Percentiles rank a stretch among this genome's conserved stretches.
Conservation (phyloP, 176 grass and related monocot species). For the Eleusine indica region DNA sequence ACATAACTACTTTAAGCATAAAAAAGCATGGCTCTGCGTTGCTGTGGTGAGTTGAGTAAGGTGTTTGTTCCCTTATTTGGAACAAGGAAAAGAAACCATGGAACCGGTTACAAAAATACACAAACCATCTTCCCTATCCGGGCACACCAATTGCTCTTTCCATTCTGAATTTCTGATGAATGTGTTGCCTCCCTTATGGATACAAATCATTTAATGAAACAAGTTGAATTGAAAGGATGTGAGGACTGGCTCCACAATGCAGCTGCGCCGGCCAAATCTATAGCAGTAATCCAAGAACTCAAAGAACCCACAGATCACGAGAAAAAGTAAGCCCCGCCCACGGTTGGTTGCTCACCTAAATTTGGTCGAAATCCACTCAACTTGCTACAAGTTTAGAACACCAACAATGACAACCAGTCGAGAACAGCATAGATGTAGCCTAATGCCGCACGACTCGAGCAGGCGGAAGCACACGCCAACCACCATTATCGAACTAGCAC, state of each 20-base stretch:
- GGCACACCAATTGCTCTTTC: background rate
- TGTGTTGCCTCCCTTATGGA: constrained; percentile 2
- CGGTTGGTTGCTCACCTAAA: background rate
- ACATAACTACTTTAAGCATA: background rate
- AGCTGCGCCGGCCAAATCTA: constrained; percentile 20
- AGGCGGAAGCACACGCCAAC: background rate
- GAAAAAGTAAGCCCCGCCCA: background rate
- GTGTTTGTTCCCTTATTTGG: background rate
- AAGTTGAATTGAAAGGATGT: background rate
- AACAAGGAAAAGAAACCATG: background rate
- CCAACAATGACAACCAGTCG: background rate
- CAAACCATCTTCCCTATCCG: background rate
- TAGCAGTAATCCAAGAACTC: background rate
- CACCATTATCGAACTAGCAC: background rate
- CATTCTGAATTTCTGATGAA: background rate
- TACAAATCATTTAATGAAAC: background rate
- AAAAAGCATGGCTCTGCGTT: background rate
- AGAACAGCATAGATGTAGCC: background rate
- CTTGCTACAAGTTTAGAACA: background rate
- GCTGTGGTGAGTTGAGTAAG: background rate
- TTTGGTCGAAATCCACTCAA: constrained; percentile 2
- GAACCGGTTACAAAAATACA: background rate
- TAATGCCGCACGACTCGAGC: constrained; percentile 27
- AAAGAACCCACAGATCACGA: background rate
- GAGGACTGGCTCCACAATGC: background rate